A percentile compares a stretch with the other conserved stretches of the same genome.
phyloP scores from a whole-genome alignment of 139 green algal species.

The Auxenochlorella pyrenoidosa region DNA sequence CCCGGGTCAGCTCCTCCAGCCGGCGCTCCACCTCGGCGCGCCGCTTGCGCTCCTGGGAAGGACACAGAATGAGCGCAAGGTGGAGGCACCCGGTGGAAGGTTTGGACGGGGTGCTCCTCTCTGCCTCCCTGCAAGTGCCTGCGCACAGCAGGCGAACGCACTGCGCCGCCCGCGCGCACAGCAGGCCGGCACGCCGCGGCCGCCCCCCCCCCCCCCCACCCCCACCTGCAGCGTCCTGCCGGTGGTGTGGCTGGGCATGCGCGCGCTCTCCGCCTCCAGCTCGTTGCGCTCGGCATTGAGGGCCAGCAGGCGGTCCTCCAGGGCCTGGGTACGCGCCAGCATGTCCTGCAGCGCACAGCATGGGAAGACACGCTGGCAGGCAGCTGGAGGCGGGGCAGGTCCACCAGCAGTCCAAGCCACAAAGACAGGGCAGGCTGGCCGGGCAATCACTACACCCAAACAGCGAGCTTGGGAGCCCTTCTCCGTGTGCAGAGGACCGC shows the following conservation, averaged over 20 bases:
- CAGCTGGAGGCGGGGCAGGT: too few relatives aligned
- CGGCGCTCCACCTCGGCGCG: constrained; percentile 64
- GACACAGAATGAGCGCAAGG: not conserved
- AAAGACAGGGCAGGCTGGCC: too few relatives aligned
- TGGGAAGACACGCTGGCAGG: too few relatives aligned
- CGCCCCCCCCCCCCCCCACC: not conserved
- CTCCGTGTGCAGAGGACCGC: not conserved
- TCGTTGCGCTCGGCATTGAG: constrained; percentile 62
- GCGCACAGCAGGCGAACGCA: not conserved
- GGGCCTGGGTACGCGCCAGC: constrained; percentile 48
- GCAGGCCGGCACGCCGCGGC: too few relatives aligned
- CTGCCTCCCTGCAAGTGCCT: too few relatives aligned
- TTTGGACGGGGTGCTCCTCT: not conserved
- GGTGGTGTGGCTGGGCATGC: constrained; percentile 57
- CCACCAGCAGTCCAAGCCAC: too few relatives aligned
- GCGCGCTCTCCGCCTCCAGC: constrained; percentile 62
- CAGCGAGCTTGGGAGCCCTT: not conserved
- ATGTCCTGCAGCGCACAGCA: constrained; percentile 40
- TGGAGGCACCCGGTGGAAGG: not conserved
- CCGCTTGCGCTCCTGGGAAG: constrained; percentile 57
- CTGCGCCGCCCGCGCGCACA: too few relatives aligned
- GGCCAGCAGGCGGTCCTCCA: constrained; percentile 65
- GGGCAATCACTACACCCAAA: too few relatives aligned
- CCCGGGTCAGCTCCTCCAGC: constrained; percentile 51
- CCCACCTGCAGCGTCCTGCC: constrained; percentile 50